Evolutionary conservation across 129 eudicot species (phyloP).

Genomic region (Flaveria brownii): DNA sequence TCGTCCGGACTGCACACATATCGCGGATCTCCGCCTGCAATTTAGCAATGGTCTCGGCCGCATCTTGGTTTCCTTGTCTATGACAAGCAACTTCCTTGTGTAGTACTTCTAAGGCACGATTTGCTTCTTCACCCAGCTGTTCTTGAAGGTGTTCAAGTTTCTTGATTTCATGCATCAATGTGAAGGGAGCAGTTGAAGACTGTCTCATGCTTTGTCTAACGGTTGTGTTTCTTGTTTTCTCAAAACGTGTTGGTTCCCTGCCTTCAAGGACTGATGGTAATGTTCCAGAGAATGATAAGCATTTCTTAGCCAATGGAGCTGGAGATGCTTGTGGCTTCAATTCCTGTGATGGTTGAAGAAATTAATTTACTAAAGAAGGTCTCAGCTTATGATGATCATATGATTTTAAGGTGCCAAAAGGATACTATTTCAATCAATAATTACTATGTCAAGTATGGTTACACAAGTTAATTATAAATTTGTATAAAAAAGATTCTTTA

Average conservation of each 20-base stretch:
- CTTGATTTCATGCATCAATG: constrained; percentile 88
- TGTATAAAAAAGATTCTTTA: background rate
- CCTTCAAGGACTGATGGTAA: constrained; percentile 58
- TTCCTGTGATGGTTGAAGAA: constrained; percentile 36
- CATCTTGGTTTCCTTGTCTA: constrained; percentile 95
- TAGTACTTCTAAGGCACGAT: constrained; percentile 84
- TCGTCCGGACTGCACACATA: constrained; percentile 65
- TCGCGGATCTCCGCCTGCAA: constrained; percentile 86
- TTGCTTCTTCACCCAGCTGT: constrained; percentile 96
- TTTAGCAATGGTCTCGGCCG: constrained; percentile 93
- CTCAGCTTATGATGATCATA: background rate
- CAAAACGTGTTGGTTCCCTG: constrained; percentile 46
- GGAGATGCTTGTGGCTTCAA: constrained; percentile 43
- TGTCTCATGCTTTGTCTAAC: constrained; percentile 74
- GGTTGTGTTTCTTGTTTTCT: constrained; percentile 51
- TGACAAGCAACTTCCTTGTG: constrained; percentile 94
- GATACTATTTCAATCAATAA: too few species aligned
- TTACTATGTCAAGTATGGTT: too few species aligned
- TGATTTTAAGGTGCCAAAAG: background rate
- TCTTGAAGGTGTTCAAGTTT: constrained; percentile 98
- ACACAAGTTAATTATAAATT: background rate
- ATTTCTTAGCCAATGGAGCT: constrained; percentile 66
- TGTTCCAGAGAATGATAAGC: constrained; percentile 74
- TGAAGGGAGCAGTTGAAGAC: constrained; percentile 90
- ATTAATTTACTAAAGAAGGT: background rate